Evolutionary conservation across 345 rosid genomes (phyloP), one percentile per base, ranked within the genome.

Genomic region (Murraya koenigii): DNA sequence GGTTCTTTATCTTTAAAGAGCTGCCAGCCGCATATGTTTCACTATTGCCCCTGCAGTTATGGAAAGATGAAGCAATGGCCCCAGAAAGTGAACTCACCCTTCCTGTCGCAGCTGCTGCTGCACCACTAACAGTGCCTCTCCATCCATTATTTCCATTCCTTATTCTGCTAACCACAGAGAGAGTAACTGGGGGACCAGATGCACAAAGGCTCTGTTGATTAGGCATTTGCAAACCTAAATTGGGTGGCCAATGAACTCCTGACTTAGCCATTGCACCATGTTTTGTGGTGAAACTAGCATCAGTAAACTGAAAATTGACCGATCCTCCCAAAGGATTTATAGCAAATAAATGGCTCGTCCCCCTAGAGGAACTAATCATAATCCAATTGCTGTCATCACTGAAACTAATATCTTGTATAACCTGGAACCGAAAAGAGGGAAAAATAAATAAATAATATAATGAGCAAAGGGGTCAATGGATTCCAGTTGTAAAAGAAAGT

Each of bases 271-370:
- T 52, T 71, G 70, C 84, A 69, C 73, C 54, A 61, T 78, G 79
- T 69, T 82, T 86, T 52, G 79, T 49, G 72, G 81, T 25, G 63
- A 83, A 80, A 78, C 78, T 66, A 65, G 81, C 49, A 56, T 84
- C 86, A 35, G 75, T 75, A 61, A 81, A 69, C 77, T 81, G 89
- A 75, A 84, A 82, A 66, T 66, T 80, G 25, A 77, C 84, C 38
- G 88, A 72, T 60, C 92, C 97, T 77, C 88, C 92, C 26, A 23
- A 78, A 30, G 93, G 91, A 82, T 89, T 84, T 55, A 96, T 88
- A 61, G 93, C 94, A 90, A 96, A 96, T 44, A 96, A 80, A 84
- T 96, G 99, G 85, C 97, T 90, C 39, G 99, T 96, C 67, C 98
- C 99, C 84, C 97, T 90, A 7, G 94, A 90, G 62, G 99, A 96